phyloP scores from a whole-genome alignment of 208 protist genomes.

The Acanthamoeba lenticulata region DNA sequence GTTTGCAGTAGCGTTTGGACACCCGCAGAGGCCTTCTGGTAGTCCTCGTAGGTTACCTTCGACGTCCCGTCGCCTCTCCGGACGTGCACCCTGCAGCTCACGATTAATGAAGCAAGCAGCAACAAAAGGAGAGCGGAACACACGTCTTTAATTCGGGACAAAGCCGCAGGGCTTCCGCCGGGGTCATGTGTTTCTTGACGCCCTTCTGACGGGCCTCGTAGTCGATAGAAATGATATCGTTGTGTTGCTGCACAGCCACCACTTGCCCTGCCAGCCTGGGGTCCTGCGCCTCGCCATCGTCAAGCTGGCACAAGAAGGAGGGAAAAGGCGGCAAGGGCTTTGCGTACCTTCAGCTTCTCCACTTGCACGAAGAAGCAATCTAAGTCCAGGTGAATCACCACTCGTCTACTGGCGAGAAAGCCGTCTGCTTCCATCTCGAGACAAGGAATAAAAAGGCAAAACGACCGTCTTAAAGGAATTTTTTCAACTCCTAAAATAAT shows the following conservation, averaged over 20 bases:
- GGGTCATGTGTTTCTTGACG: slow-evolving; percentile 51
- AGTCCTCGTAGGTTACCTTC: slow-evolving; percentile 55
- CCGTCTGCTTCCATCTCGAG: background rate
- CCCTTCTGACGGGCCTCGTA: background rate
- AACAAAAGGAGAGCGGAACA: background rate
- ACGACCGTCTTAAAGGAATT: too few relatives aligned
- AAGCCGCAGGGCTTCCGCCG: background rate
- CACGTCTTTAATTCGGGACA: slow-evolving; percentile 3
- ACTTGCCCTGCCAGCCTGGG: background rate
- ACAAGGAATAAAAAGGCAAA: background rate
- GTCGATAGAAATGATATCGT: slow-evolving; percentile 27
- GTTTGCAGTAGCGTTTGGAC: background rate
- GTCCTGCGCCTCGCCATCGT: background rate
- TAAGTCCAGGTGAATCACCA: slow-evolving; percentile 26
- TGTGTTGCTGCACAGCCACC: slow-evolving; percentile 52
- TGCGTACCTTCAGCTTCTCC: background rate
- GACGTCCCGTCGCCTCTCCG: background rate
- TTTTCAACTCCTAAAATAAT: background rate
- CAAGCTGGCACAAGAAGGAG: background rate
- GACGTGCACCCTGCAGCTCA: slow-evolving; percentile 21
- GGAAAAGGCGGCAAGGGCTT: background rate
- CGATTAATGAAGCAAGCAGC: background rate
- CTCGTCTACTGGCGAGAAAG: background rate
- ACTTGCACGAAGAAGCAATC: slow-evolving; percentile 62
- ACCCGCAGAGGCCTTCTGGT: slow-evolving; percentile 5